Evolutionary conservation across 805 yeast genomes (phyloP).

Genomic region (Yamadazyma akitaensis): DNA sequence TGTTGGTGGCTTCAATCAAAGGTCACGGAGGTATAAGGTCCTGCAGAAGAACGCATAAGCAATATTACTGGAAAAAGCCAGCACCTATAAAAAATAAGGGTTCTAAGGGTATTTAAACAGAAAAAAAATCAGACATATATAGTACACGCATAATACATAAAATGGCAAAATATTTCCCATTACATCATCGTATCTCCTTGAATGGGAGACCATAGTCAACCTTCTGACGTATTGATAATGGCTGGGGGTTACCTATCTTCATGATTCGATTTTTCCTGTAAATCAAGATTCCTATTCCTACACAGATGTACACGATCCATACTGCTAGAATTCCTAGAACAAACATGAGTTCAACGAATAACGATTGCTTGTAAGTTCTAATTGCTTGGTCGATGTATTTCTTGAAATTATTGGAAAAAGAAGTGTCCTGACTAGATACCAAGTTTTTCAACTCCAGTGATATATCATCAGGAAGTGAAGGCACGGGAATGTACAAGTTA

Average conservation of each 20-base stretch:
- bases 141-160: conserved; percentile 1
- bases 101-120: background rate
- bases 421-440: background rate
- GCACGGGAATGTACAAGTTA: conserved; percentile 57
- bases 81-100: conserved; percentile 39
- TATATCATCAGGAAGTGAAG: conserved; percentile 36
- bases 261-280: conserved; percentile 1
- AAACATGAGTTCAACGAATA: conserved; percentile 46
- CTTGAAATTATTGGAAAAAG: background rate
- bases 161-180: background rate
- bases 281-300: conserved; percentile 27
- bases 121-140: background rate
- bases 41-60: conserved; percentile 93
- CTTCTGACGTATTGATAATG: conserved; percentile 23
- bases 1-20: conserved; percentile 68
- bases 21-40: conserved; percentile 80
- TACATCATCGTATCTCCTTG: background rate
- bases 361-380: conserved; percentile 16
- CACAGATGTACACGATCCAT: conserved; percentile 47
- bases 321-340: conserved; percentile 41
- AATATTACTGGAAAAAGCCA: conserved; percentile 71
- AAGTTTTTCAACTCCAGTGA: conserved; percentile 6
- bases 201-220: conserved; percentile 26
- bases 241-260: conserved; percentile 25
- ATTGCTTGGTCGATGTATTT: conserved; percentile 4